Base-by-base conservation (phyloP, 768 basidiomycete genomes). In the Suillus lakei region DNA sequence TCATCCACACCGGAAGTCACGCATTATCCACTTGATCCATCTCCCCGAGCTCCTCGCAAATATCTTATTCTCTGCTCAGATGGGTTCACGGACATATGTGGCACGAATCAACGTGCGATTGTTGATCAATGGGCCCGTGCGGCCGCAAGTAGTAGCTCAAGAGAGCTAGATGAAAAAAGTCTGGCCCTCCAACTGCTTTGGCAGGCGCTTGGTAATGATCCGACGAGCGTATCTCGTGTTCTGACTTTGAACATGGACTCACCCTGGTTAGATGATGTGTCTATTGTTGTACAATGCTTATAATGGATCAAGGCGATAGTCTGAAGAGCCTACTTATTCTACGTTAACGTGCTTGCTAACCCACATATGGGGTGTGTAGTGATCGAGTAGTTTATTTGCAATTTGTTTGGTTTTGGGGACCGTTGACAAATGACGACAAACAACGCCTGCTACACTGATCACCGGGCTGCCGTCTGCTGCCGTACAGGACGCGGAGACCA, bases 211-310 rank as follows among this genome's bases (percentile, higher is more conserved):
- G 88, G 88, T 60, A 87, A 89, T 30, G 85, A 89, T 65, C 66
- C 77, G 32, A 80, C 77, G 65, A 76, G 79, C 43, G 86, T 89
- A 48, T 89, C 88, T 43, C 82, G 82, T 64, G 83, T 85, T 63
- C 73, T 90, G 76, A 89, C 87, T 39, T 74, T 90, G 71, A 86
- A 91, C 70, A 83, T 88, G 84, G 86, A 88, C 63, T 78, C 77
- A 48, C 83, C 86, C 21, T 91, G 89, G 88, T 80, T 91, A 66
- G 89, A 91, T 67, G 89, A 91, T 73, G 86, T 89, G 10, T 81
- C 88, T 10, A 84, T 91, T 64, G 81, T 90, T 63, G 88, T 90
- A 63, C 87, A 88, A 66, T 84, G 82, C 48, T 74, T 89, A 41
- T 88, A 70, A 53, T 36, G 36, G 28, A 51, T 62, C 16, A 15